A percentile compares a stretch with the other conserved stretches of the same genome.
These are phyloP conservation scores for Ophiocordyceps camponoti-floridani DNA, from an alignment of 2,329 filamentous ascomycete species.

Conservation along the genomic window DNA sequence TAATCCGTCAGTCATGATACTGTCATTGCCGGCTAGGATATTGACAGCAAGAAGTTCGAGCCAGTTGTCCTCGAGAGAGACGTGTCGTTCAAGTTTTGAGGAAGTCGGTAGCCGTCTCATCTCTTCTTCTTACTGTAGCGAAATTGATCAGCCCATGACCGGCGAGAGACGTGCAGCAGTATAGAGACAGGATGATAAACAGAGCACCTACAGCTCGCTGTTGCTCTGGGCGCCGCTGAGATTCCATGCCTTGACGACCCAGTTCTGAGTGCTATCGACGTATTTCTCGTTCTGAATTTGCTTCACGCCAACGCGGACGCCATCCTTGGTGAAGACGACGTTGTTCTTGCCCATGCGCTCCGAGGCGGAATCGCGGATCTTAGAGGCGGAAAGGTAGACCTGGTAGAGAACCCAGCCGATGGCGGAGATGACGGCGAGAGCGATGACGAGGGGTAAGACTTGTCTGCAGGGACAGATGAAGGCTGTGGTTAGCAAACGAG, in stretches of 20 bases:
- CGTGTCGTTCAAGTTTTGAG: background rate
- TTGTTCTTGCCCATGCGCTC: constrained; percentile 61
- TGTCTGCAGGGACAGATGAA: constrained; percentile 21
- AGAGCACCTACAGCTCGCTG: constrained; percentile 6
- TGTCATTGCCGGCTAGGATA: too few relatives aligned
- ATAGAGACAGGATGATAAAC: too few relatives aligned
- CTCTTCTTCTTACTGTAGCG: constrained; percentile 3
- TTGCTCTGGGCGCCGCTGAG: constrained; percentile 18
- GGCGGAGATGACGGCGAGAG: constrained; percentile 33
- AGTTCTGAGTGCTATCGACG: constrained; percentile 55
- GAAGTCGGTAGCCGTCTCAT: background rate
- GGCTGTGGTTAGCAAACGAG: background rate
- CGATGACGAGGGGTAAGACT: constrained; percentile 48
- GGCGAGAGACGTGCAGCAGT: too few relatives aligned
- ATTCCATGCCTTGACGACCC: constrained; percentile 50
- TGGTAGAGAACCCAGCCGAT: constrained; percentile 55
- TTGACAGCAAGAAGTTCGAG: background rate
- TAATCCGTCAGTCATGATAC: background rate
- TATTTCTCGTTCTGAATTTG: constrained; percentile 51
- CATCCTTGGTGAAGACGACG: constrained; percentile 58
- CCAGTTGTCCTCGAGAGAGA: background rate
- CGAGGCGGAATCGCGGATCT: constrained; percentile 47
- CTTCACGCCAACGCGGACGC: constrained; percentile 53
- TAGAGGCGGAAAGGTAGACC: constrained; percentile 48
- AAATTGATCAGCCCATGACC: background rate